Conservation (phyloP, 352 stramenopile species). For the Phytophthora sp. region DNA sequence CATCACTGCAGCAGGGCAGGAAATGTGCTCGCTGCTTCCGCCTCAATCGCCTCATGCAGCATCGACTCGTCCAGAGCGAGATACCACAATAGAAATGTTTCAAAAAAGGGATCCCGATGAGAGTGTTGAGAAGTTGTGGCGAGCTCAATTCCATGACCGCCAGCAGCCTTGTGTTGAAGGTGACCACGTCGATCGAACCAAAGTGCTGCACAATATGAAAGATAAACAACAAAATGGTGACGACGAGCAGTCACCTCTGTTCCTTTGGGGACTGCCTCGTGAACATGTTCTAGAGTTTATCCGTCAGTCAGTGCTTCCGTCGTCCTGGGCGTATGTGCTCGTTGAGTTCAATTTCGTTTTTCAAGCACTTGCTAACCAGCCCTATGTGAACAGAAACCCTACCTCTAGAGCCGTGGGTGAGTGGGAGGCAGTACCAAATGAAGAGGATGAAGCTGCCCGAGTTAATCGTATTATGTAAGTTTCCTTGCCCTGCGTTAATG, state of each 20-base stretch:
- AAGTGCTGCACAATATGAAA: constrained; percentile 50
- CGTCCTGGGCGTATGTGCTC: constrained; percentile 65
- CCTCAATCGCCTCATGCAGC: constrained; percentile 6
- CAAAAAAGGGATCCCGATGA: constrained; percentile 22
- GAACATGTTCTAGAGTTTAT: constrained; percentile 84
- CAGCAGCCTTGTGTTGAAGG: constrained; percentile 40
- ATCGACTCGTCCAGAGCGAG: constrained; percentile 10
- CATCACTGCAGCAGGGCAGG: constrained; percentile 14
- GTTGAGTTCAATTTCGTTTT: background rate
- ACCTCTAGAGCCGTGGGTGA: constrained; percentile 40
- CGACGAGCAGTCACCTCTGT: constrained; percentile 39
- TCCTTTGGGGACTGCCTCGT: constrained; percentile 67
- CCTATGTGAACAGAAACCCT: constrained; percentile 20
- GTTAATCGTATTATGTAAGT: constrained; percentile 23
- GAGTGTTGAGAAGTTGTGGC: constrained; percentile 55
- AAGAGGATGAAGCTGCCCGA: constrained; percentile 23
- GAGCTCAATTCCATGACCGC: constrained; percentile 48
- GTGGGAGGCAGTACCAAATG: constrained; percentile 45
- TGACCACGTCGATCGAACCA: constrained; percentile 51
- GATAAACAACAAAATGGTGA: background rate
- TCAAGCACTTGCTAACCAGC: background rate
- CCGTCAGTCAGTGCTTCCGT: constrained; percentile 71
- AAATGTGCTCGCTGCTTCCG: constrained; percentile 19
- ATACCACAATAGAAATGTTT: background rate
- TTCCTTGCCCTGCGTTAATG: background rate